These are phyloP conservation scores for Stentor roeselii DNA, from an alignment of 73 alveolate species.

Conservation along the genomic window DNA sequence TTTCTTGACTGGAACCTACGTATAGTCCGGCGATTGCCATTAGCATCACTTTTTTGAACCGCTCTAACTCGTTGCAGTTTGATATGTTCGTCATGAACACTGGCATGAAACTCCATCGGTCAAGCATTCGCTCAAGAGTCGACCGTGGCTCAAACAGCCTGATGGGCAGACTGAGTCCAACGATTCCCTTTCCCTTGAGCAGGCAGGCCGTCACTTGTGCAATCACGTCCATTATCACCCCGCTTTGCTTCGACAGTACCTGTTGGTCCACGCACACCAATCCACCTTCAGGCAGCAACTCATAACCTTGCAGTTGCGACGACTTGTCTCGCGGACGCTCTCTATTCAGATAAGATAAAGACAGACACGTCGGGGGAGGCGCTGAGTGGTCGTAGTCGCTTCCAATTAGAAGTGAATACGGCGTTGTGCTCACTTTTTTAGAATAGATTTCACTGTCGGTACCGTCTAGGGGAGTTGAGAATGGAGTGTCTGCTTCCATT, in stretches of 20 bases:
- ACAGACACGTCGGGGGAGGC: conserved; percentile 5
- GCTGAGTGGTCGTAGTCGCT: no score
- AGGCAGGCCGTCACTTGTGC: conserved; percentile 42
- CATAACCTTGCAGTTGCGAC: conserved; percentile 34
- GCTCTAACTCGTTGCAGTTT: conserved; percentile 60
- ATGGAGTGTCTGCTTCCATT: no score
- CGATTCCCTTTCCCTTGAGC: conserved; percentile 71
- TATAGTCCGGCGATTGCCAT: conserved; percentile 64
- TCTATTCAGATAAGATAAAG: background rate
- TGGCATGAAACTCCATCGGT: conserved; percentile 70
- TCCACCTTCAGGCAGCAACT: conserved; percentile 21
- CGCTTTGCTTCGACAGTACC: conserved; percentile 36
- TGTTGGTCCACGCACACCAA: conserved; percentile 33
- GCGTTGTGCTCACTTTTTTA: no score
- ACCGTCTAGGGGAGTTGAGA: no score
- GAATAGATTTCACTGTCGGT: no score
- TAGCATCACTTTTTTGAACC: conserved; percentile 69
- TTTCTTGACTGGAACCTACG: conserved; percentile 56
- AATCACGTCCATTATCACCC: conserved; percentile 46
- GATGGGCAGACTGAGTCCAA: conserved; percentile 70
- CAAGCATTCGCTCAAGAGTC: conserved; percentile 67
- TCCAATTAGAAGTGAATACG: no score
- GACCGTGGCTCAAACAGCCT: conserved; percentile 71
- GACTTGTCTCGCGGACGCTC: conserved; percentile 31
- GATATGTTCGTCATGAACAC: conserved; percentile 50